Evolutionary conservation across 116 monocot species (phyloP), one percentile per base, ranked within the genome.

Genomic region (Papilionanthe hybrid): DNA sequence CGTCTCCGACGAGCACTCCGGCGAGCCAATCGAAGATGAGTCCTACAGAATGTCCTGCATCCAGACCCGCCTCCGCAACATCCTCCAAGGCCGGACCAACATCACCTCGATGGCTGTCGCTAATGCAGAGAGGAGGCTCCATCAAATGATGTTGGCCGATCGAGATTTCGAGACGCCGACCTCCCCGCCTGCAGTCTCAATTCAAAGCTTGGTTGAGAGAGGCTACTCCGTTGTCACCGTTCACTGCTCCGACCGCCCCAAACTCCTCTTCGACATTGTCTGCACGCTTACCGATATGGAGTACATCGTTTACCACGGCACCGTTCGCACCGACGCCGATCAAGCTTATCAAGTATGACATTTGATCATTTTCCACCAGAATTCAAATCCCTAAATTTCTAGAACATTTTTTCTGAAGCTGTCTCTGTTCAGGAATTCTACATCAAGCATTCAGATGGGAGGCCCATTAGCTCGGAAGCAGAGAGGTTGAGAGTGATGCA

Each of bases 281-380:
- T 87, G 86, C 55, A 66, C 80, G 13, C 80, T 87, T 4, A 87
- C 83, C 4, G 81, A 87, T 42, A 78, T 87, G 86, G 81, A 83
- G 17, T 87, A 83, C 43, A 55, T 83, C 15, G 83, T 87, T n/a
- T 87, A 83, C 42, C 86, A 87, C 43, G 83, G 83, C 63, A 81
- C 73, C 1, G 58, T 83, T 18, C 65, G 78, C 75, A 87, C 86
- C 7, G 74, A 83, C 28, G 74, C 18, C 29, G 55, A 83, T 44
- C 45, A 13, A 49, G 81, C 86, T 29, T 48, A 78, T 37, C 80
- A 75, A 60, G 86, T 83, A 75, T 28, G 72, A 20, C 2, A 44
- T 44, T 55, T 71, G 22, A 30, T 71, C 69, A 32, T 22, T 30
- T 71, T 45, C 45, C 45, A 53, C 53, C 53, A 53, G 53, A 53